Conservation (phyloP, 768 basidiomycete genomes). For the Podaxis sp. region DNA sequence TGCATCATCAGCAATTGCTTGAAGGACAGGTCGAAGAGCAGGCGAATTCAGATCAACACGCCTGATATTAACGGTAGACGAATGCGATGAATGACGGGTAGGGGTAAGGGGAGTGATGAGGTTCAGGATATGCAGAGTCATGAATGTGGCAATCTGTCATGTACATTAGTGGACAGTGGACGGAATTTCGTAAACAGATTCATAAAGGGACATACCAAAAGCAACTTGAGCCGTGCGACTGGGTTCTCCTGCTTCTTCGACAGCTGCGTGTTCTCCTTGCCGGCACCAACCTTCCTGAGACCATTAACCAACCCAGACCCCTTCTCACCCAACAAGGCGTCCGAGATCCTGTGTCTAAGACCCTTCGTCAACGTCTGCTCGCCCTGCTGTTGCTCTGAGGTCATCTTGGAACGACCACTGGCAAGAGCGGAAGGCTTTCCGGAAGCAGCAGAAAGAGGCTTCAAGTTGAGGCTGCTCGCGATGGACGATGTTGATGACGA, state of each 20-base stretch:
- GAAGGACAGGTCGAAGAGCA: conserved; percentile 52
- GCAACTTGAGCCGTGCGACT: conserved; percentile 81
- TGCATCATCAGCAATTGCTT: conserved; percentile 44
- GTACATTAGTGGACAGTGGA: background rate
- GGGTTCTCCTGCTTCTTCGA: conserved; percentile 66
- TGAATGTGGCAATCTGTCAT: conserved; percentile 81
- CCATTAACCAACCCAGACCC: conserved; percentile 28
- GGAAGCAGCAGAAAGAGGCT: conserved; percentile 25
- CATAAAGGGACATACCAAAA: conserved; percentile 52
- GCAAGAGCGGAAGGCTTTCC: conserved; percentile 17
- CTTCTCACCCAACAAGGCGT: conserved; percentile 31
- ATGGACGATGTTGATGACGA: conserved; percentile 18
- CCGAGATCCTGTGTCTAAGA: conserved; percentile 29
- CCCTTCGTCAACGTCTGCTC: background rate
- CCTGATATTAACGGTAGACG: conserved; percentile 27
- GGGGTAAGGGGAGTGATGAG: conserved; percentile 85
- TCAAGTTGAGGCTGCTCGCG: conserved; percentile 23
- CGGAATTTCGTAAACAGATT: background rate
- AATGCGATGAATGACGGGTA: conserved; percentile 37
- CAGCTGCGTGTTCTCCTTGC: conserved; percentile 11
- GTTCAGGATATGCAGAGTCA: conserved; percentile 88
- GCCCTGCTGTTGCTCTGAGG: background rate
- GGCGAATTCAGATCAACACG: conserved; percentile 72
- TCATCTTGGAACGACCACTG: conserved; percentile 2
- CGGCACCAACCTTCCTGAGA: conserved; percentile 12